Percentiles rank a stretch among this genome's conserved stretches.
These are phyloP conservation scores for Angomonas ambiguus DNA, from an alignment of 208 protist genomes.

Conservation along the genomic window DNA sequence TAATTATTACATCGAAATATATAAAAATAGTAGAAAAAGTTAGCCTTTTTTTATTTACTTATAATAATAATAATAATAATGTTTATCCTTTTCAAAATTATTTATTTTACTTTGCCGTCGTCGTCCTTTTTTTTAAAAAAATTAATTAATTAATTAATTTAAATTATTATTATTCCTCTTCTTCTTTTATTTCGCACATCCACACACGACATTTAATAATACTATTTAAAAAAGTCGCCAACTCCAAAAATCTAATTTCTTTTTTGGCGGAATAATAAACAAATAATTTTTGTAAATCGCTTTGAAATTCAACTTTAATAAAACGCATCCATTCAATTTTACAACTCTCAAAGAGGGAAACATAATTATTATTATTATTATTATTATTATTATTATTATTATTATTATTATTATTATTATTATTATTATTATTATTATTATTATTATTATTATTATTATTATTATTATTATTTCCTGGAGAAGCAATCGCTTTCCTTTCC, in stretches of 20 bases:
- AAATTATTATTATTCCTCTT: slow-evolving; percentile 11
- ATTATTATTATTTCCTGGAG: too few species aligned
- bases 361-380: slow-evolving; percentile 11
- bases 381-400: slow-evolving; percentile 7
- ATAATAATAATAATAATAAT: not conserved
- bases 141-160: too few species aligned
- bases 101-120: too few species aligned
- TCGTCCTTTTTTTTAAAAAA: too few species aligned
- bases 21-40: not conserved
- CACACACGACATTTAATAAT: not conserved
- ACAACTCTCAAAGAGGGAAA: not conserved
- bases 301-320: not conserved
- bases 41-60: slow-evolving; percentile 1
- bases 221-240: not conserved
- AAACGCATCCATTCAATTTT: not conserved
- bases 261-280: not conserved
- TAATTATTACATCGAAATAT: slow-evolving; percentile 12
- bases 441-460: too few species aligned
- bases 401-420: not conserved
- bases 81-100: not conserved
- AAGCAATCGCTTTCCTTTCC: not conserved
- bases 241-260: not conserved
- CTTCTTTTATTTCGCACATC: not conserved
- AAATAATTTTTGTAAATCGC: not conserved
- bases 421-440: not conserved